phyloP scores from a whole-genome alignment of 2,329 filamentous ascomycete species.

The Drechslerella dactyloides region DNA sequence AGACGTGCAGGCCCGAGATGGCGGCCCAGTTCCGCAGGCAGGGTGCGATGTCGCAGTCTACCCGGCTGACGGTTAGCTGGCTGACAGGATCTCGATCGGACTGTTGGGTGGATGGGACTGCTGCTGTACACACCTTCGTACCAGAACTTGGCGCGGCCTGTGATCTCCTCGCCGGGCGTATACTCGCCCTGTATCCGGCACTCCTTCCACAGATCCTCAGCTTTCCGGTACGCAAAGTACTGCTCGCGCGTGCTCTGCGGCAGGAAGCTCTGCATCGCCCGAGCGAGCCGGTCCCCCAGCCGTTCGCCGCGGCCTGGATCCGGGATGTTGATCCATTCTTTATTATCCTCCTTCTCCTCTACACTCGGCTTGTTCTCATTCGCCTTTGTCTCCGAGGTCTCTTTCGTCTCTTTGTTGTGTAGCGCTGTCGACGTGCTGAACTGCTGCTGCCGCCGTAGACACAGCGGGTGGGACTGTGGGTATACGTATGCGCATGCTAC shows the following conservation, averaged over 20 bases:
- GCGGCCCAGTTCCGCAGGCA: slow-evolving; percentile 97
- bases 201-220: slow-evolving; percentile 39
- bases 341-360: neutral
- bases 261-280: slow-evolving; percentile 20
- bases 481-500: neutral
- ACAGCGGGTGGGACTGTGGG: neutral
- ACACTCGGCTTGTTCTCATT: neutral
- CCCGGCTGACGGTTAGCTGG: neutral
- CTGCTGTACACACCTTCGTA: slow-evolving; percentile 70
- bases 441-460: slow-evolving; percentile 2
- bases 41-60: slow-evolving; percentile 77
- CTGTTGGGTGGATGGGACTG: slow-evolving; percentile 17
- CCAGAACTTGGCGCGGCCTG: slow-evolving; percentile 77
- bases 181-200: slow-evolving; percentile 43
- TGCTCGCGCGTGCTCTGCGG: slow-evolving; percentile 39
- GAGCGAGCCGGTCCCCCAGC: slow-evolving; percentile 15
- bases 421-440: slow-evolving; percentile 7
- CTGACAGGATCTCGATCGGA: no score
- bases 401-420: slow-evolving; percentile 1
- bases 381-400: neutral
- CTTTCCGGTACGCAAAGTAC: slow-evolving; percentile 40
- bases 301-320: neutral
- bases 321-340: slow-evolving; percentile 2
- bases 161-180: slow-evolving; percentile 76
- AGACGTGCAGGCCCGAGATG: slow-evolving; percentile 95